Evolutionary conservation across 352 stramenopile genomes (phyloP), one percentile per base, ranked within the genome.

Genomic region (Saprolegnia parasitica): DNA sequence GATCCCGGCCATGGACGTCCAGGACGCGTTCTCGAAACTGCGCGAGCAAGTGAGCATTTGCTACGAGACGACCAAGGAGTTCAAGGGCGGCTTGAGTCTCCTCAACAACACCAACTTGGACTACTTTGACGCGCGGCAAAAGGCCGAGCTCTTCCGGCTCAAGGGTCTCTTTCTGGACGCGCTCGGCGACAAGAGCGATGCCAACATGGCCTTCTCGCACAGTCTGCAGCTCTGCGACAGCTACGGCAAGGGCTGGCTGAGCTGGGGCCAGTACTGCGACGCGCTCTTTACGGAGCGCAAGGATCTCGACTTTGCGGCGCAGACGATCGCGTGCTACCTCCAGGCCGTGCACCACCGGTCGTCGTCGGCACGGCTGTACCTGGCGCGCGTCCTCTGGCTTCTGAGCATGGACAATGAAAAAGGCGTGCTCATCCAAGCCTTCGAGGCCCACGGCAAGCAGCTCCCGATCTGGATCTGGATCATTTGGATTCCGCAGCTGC

Each of bases 381-480:
- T 98, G 35, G 86, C 90, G 24, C 86, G 91, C 54, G 91, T 98
- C 37, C 71, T 98, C 13, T 97, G 90, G 89, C 73, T 97, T 65
- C 77, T 98, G 16, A 93, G 84, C 65, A 83, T 95, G 72, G 91
- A 97, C 68, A 89, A 97, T 64, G 71, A 87, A 24, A 67, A 80
- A 16, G 84, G 84, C 23, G 71, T 84, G 49, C 71, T 95, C 9
- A 87, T 96, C 42, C 83, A 92, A 62, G 76, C 94, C 64, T 94
- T 99, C 60, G 94, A 99, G 78, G 92, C 84, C 16, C 89, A 98
- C 72, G 95, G 93, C 62, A 95, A 95, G 68, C 84, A 95, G 60
- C 77, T 99, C 18, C 97, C 96, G 23, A 96, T 98, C 66, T 99
- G 96, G 96, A 96, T 99, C 61, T 99, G 97, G 97, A 96, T 99